Conservation (phyloP, 768 basidiomycete species). For the Hortiboletus campestris region DNA sequence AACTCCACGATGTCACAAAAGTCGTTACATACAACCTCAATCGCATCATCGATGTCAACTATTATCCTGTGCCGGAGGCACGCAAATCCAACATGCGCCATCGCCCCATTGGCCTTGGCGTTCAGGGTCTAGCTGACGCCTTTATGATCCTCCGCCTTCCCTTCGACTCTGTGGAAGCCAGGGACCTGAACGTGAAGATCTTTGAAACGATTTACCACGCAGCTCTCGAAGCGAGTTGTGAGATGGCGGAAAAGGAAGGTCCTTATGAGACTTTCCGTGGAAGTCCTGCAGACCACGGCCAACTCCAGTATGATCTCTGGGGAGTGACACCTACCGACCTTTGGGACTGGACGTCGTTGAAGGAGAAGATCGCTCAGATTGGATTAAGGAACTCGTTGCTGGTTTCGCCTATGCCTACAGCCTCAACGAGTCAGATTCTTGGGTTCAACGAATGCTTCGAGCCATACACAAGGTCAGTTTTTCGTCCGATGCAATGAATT, state of each 20-base stretch:
- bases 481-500: neutral
- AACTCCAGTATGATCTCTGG: slow-evolving; percentile 95
- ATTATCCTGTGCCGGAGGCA: slow-evolving; percentile 92
- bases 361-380: slow-evolving; percentile 76
- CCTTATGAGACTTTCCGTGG: slow-evolving; percentile 89
- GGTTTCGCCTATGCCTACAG: slow-evolving; percentile 98
- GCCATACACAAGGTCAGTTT: slow-evolving; percentile 86
- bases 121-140: slow-evolving; percentile 95
- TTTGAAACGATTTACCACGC: slow-evolving; percentile 99
- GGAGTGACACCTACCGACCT: slow-evolving; percentile 83
- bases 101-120: slow-evolving; percentile 95
- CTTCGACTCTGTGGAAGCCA: slow-evolving; percentile 87
- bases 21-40: slow-evolving; percentile 93
- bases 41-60: slow-evolving; percentile 91
- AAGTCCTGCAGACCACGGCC: slow-evolving; percentile 84
- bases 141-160: slow-evolving; percentile 98
- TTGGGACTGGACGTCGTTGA: slow-evolving; percentile 92
- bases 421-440: slow-evolving; percentile 96
- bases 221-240: slow-evolving; percentile 85
- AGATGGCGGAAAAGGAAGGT: slow-evolving; percentile 76
- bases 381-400: slow-evolving; percentile 91
- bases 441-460: slow-evolving; percentile 99
- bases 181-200: slow-evolving; percentile 88
- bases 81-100: slow-evolving; percentile 94
- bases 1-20: slow-evolving; percentile 90